Conservation (phyloP, 306 rosid genomes). For the Ormosia emarginata region DNA sequence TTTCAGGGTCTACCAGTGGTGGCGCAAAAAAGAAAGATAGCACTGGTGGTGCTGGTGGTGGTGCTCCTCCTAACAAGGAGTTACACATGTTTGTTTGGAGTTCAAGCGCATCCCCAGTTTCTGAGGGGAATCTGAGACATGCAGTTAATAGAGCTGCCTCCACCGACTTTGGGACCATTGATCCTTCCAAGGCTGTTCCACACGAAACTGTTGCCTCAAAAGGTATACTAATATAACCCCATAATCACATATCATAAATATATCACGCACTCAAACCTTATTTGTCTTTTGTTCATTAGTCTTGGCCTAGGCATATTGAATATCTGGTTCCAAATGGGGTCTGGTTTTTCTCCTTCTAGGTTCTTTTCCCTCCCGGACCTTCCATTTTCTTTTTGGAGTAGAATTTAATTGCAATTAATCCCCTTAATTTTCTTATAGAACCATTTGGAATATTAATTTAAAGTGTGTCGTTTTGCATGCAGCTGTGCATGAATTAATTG, state of each 20-base stretch:
- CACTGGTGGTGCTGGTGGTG: background rate
- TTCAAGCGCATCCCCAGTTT: constrained; percentile 79
- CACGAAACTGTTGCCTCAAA: constrained; percentile 47
- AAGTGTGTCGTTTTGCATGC: background rate
- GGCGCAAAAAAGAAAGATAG: constrained; percentile 55
- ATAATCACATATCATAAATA: background rate
- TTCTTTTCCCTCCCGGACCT: background rate
- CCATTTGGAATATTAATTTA: background rate
- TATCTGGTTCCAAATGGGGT: background rate
- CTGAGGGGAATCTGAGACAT: constrained; percentile 72
- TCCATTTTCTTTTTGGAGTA: background rate
- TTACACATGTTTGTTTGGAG: constrained; percentile 96
- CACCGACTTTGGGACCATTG: constrained; percentile 44
- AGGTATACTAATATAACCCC: constrained; percentile 31
- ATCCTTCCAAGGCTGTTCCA: constrained; percentile 53
- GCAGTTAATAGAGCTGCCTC: constrained; percentile 60
- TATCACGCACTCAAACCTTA: background rate
- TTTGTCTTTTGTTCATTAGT: too few species aligned
- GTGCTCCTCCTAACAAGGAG: constrained; percentile 50
- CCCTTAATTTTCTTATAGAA: background rate
- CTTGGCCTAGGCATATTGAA: too few species aligned
- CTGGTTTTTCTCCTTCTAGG: background rate
- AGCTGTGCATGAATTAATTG: constrained; percentile 51
- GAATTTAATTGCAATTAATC: background rate
- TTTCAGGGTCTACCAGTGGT: constrained; percentile 59